Percentiles rank a stretch among this genome's conserved stretches.
phyloP scores from a whole-genome alignment of 495 filamentous ascomycete genomes.

The Aspergillus kassunensis region DNA sequence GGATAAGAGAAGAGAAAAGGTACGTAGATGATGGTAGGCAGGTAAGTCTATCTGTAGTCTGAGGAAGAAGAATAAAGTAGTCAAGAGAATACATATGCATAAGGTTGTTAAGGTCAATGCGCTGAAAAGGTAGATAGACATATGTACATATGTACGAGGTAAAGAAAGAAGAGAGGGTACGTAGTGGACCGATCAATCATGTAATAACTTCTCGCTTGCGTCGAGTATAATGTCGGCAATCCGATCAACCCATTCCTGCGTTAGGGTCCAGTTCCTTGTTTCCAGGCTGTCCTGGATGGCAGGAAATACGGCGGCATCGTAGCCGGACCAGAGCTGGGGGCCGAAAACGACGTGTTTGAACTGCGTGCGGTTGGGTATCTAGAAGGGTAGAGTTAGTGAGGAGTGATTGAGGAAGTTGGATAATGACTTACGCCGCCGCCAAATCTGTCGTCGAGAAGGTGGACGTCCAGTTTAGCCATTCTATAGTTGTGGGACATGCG shows the following conservation, averaged over 20 bases:
- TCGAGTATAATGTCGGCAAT: constrained; percentile 62
- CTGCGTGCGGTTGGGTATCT: constrained; percentile 86
- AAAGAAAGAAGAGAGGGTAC: neutral
- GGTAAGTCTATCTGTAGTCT: neutral
- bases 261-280: constrained; percentile 62
- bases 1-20: neutral
- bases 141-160: constrained; percentile 1
- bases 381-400: constrained; percentile 15
- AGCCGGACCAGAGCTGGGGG: constrained; percentile 73
- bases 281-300: constrained; percentile 78
- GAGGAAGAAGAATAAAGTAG: neutral
- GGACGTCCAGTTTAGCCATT: constrained; percentile 76
- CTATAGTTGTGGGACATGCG: constrained; percentile 65
- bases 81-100: constrained; percentile 5
- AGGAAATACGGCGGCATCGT: constrained; percentile 77
- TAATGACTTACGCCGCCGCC: constrained; percentile 61
- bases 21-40: neutral
- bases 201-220: constrained; percentile 59
- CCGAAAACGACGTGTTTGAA: constrained; percentile 92
- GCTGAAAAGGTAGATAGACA: too few relatives aligned
- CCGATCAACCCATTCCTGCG: constrained; percentile 67
- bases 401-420: neutral
- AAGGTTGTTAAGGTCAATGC: neutral
- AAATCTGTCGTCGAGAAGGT: constrained; percentile 69
- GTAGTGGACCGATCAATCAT: constrained; percentile 24